Evolutionary conservation across 495 filamentous ascomycete species (phyloP).

Genomic region (Aspergillus avenaceus): DNA sequence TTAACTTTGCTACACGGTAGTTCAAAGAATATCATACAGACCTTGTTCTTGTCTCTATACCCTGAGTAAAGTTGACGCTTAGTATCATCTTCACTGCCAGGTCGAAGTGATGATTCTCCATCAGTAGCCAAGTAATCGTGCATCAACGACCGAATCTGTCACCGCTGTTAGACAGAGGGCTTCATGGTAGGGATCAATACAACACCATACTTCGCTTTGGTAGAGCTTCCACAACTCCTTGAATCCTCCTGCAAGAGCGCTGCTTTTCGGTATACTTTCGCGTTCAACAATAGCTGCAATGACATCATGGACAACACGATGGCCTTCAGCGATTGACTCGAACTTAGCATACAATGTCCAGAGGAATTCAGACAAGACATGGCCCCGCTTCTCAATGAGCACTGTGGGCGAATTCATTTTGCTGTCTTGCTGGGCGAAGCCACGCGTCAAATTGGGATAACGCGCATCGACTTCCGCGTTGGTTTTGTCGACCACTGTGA

Average conservation of each 20-base stretch:
- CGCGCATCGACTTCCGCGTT: slow-evolving; percentile 89
- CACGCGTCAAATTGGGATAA: slow-evolving; percentile 67
- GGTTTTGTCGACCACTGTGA: slow-evolving; percentile 89
- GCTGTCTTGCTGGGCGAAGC: slow-evolving; percentile 44
- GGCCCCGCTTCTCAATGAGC: slow-evolving; percentile 67
- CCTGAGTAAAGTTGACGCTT: slow-evolving; percentile 55
- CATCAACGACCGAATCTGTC: slow-evolving; percentile 76
- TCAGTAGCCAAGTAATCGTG: slow-evolving; percentile 98
- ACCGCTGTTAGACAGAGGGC: slow-evolving; percentile 27
- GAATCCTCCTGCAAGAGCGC: slow-evolving; percentile 70
- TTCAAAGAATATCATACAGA: slow-evolving; percentile 10
- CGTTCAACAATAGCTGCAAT: slow-evolving; percentile 75
- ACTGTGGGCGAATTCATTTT: slow-evolving; percentile 56
- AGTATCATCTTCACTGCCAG: slow-evolving; percentile 41
- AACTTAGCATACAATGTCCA: slow-evolving; percentile 95
- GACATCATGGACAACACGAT: slow-evolving; percentile 89
- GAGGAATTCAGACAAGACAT: slow-evolving; percentile 82
- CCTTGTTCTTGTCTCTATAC: slow-evolving; percentile 66
- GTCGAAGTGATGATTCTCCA: slow-evolving; percentile 57
- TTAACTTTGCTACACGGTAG: slow-evolving; percentile 17
- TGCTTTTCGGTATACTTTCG: slow-evolving; percentile 55
- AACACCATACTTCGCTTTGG: slow-evolving; percentile 59
- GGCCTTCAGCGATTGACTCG: slow-evolving; percentile 92
- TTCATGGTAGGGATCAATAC: neutral
- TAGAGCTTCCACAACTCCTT: slow-evolving; percentile 92